A percentile compares a stretch with the other conserved stretches of the same genome.
phyloP scores from a whole-genome alignment of 2,329 filamentous ascomycete genomes.

The Fusarium nurragi region DNA sequence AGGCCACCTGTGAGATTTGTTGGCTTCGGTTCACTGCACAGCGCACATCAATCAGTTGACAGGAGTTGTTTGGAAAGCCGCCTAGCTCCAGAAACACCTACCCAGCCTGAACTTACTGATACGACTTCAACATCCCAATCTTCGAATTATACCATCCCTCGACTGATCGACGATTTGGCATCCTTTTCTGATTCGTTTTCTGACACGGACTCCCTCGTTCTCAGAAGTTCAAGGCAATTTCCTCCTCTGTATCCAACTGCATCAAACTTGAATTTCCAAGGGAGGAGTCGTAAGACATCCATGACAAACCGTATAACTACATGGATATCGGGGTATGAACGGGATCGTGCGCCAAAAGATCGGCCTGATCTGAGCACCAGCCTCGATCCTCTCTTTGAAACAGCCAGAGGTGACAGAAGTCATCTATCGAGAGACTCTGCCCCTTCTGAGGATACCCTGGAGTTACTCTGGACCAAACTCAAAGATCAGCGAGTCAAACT shows the following conservation, averaged over 20 bases:
- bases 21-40: constrained; percentile 5
- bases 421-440: constrained; percentile 24
- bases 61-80: neutral
- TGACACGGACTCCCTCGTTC: constrained; percentile 44
- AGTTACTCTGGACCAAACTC: constrained; percentile 50
- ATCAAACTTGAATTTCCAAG: constrained; percentile 32
- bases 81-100: neutral
- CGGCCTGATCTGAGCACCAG: constrained; percentile 14
- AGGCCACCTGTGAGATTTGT: constrained; percentile 3
- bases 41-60: neutral
- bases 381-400: constrained; percentile 7
- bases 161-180: constrained; percentile 30
- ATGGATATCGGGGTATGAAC: constrained; percentile 49
- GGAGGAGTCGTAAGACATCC: constrained; percentile 40
- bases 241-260: constrained; percentile 48
- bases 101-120: constrained; percentile 3
- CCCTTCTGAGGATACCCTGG: constrained; percentile 47
- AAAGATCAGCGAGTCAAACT: constrained; percentile 48
- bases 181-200: constrained; percentile 42
- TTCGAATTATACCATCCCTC: constrained; percentile 39
- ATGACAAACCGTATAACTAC: constrained; percentile 49
- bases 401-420: constrained; percentile 20
- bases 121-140: constrained; percentile 31
- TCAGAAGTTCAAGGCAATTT: constrained; percentile 46
- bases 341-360: constrained; percentile 39